A percentile compares a stretch with the other conserved stretches of the same genome.
These are phyloP conservation scores for Oleoguttula mirabilis DNA, from an alignment of 495 filamentous ascomycete genomes.

Conservation along the genomic window DNA sequence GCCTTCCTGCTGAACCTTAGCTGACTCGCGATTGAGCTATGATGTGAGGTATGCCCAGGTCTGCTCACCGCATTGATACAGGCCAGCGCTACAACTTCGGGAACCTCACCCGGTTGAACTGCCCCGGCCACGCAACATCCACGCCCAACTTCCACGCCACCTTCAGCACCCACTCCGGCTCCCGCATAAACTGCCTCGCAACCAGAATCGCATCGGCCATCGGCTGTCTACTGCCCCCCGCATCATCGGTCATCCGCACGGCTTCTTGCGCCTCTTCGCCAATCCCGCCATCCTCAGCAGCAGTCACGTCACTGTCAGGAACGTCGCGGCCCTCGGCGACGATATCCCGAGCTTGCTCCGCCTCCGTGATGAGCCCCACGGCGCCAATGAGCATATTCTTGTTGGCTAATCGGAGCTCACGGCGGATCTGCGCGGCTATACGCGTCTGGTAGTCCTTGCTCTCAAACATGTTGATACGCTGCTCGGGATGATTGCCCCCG, in stretches of 20 bases:
- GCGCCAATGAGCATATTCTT: conserved; percentile 51
- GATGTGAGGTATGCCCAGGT: no score
- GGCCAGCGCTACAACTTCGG: conserved; percentile 15
- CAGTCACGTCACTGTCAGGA: not conserved
- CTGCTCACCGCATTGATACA: no score
- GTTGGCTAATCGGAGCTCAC: conserved; percentile 42
- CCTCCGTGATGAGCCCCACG: conserved; percentile 58
- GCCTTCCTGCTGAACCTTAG: no score
- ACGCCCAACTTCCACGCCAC: conserved; percentile 50
- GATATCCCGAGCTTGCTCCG: conserved; percentile 29
- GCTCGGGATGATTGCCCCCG: conserved; percentile 50
- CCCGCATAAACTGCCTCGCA: conserved; percentile 52
- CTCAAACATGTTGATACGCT: conserved; percentile 40
- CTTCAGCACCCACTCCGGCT: conserved; percentile 54
- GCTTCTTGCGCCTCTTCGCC: conserved; percentile 36
- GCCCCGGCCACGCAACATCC: conserved; percentile 41
- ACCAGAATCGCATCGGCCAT: conserved; percentile 53
- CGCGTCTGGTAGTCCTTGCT: conserved; percentile 50
- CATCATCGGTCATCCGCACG: conserved; percentile 23
- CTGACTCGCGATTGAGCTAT: no score
- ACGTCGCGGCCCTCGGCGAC: conserved; percentile 6
- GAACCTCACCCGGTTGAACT: conserved; percentile 31
- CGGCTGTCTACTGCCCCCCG: conserved; percentile 25
- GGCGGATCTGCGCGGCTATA: conserved; percentile 48
- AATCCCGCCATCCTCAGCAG: conserved; percentile 17